Evolutionary conservation across 345 rosid species (phyloP).

Genomic region (Eucalyptus caleyi): DNA sequence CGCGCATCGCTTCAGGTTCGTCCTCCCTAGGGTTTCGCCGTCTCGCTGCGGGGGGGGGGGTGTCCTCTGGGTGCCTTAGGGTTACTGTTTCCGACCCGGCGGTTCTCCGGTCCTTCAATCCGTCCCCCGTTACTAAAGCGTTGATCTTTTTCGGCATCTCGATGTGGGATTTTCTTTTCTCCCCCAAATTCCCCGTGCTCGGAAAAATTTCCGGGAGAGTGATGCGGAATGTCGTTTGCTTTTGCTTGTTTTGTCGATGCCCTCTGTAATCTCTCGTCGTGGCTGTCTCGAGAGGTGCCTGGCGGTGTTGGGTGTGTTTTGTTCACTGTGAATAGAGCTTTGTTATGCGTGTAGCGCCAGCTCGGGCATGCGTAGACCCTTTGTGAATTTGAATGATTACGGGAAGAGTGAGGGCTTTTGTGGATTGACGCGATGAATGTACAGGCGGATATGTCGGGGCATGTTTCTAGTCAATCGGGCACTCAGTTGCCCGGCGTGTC

Average conservation of each 20-base stretch:
- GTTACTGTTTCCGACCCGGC: not conserved
- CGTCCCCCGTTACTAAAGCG: not conserved
- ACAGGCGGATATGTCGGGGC: conserved; percentile 28
- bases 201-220: not conserved
- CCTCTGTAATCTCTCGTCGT: not conserved
- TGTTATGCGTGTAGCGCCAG: not conserved
- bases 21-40: not conserved
- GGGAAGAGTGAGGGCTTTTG: not conserved
- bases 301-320: not conserved
- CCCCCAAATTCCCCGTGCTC: not conserved
- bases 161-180: not conserved
- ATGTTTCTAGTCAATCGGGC: conserved; percentile 11
- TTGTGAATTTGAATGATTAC: not conserved
- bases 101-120: not conserved
- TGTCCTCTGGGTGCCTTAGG: not conserved
- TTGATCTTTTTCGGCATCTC: not conserved
- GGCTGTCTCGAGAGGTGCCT: not conserved
- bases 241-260: not conserved
- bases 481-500: conserved; percentile 1
- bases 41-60: not conserved
- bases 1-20: not conserved
- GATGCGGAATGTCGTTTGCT: not conserved
- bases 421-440: conserved; percentile 4
- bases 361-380: not conserved
- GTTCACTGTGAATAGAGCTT: not conserved